These are phyloP conservation scores for Sporobolomyces pararoseus DNA, from an alignment of 768 basidiomycete species.

Conservation along the genomic window DNA sequence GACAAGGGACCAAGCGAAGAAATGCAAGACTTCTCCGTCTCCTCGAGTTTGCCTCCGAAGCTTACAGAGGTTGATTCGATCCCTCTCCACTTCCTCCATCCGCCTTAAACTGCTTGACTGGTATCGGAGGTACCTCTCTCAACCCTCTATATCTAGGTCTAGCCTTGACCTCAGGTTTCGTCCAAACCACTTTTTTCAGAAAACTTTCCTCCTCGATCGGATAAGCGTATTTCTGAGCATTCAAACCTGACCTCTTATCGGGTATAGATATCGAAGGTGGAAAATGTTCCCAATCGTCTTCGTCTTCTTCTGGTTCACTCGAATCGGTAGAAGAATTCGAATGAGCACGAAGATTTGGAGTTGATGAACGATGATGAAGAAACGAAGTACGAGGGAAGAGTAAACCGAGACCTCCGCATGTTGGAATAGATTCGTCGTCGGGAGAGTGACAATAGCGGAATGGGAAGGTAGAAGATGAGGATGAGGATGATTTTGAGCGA, in stretches of 20 bases:
- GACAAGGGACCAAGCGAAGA: too few species aligned
- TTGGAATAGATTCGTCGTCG: too few species aligned
- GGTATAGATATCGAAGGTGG: background rate
- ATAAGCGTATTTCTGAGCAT: background rate
- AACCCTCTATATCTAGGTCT: background rate
- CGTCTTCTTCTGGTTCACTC: background rate
- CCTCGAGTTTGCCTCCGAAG: too few species aligned
- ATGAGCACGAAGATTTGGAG: background rate
- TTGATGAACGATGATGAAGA: too few species aligned
- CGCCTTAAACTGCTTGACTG: background rate
- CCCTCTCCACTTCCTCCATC: background rate
- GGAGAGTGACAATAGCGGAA: too few species aligned
- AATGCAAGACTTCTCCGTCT: too few species aligned
- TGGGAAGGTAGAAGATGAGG: background rate
- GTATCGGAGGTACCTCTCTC: background rate
- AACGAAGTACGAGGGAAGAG: background rate
- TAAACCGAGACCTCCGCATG: too few species aligned
- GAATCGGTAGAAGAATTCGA: background rate
- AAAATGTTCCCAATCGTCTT: background rate
- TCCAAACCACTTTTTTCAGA: background rate
- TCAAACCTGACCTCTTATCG: background rate
- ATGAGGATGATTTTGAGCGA: background rate
- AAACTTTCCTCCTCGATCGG: background rate
- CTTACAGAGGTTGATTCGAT: background rate
- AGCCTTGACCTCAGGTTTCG: background rate